Evolutionary conservation across 1,284 basidiomycete species (phyloP).

Genomic region (Cryptococcus sp.): DNA sequence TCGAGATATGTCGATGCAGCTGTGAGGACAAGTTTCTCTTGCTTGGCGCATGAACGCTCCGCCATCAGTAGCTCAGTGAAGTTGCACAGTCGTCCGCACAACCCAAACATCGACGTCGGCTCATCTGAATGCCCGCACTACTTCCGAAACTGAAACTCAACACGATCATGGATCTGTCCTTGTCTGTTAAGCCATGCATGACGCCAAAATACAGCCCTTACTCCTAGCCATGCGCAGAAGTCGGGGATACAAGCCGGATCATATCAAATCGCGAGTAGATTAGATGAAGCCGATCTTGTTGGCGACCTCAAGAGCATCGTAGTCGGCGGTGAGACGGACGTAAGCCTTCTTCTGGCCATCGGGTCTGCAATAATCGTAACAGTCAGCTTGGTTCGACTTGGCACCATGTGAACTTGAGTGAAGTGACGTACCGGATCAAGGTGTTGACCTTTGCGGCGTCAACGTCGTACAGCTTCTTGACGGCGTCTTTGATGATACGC

Average conservation of each 20-base stretch:
- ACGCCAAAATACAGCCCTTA: conserved; percentile 24
- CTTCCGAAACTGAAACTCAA: no score
- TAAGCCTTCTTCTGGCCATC: conserved; percentile 99
- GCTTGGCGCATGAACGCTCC: no score
- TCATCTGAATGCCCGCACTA: no score
- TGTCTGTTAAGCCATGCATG: conserved; percentile 22
- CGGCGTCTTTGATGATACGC: conserved; percentile 97
- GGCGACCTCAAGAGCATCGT: conserved; percentile 96
- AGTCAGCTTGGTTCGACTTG: neutral
- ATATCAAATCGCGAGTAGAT: conserved; percentile 12
- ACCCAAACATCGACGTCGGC: no score
- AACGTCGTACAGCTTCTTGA: conserved; percentile 99
- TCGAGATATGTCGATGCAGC: no score
- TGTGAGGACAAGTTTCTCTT: no score
- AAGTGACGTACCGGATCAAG: conserved; percentile 75
- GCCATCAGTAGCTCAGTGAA: no score
- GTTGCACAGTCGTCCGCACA: no score
- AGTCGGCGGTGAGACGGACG: conserved; percentile 89
- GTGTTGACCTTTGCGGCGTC: conserved; percentile 97
- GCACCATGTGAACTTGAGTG: neutral
- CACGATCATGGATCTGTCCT: neutral
- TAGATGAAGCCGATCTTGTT: conserved; percentile 74
- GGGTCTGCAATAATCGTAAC: conserved; percentile 61
- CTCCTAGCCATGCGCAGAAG: neutral
- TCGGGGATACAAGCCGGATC: neutral